Evolutionary conservation across 1,284 basidiomycete species (phyloP), one percentile per base, ranked within the genome.

Genomic region (Cryptococcus neoformans): DNA sequence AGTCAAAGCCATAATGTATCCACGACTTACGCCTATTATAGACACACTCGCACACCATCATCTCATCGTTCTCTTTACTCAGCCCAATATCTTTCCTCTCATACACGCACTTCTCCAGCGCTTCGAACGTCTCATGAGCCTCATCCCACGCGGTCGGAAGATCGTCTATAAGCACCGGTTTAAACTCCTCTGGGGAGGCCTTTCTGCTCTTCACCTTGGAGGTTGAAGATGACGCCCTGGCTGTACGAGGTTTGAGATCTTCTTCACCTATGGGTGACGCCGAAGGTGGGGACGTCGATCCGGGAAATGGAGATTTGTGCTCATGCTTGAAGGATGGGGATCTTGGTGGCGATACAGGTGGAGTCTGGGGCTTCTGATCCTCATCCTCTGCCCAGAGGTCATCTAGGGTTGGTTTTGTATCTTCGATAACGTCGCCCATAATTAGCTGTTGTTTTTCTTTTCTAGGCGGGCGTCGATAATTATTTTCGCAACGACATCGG

Each of bases 31-130:
- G 87, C 73, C 83, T 83, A 59, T 88, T 85, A 75, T 86, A 92
- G 55, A 80, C 79, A 79, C 93, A 97, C 73, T 96, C 93, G 80
- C 93, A 97, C 44, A 87, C 86, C 87, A 92, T 92, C 77, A 90
- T 88, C 80, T 97, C 93, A 68, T 90, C 83, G 56, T 88, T 85
- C 76, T 94, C 92, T 71, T 88, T 86, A 48, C 89, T 91, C 66
- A 86, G 83, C 10, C 96, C 96, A 54, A 99, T 80, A 44, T 87
- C 84, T 72, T 88, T 87, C 76, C 87, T 88, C 80, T 95, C 90
- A 74, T 98, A 97, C 66, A 86, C 85, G 72, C 94, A 97, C 65
- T 81, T 83, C 54, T 79, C 67, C 67, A 98, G 85, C 74, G 88
- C 84, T 59, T 78, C 80, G 69, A 94, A 99, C 6, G 85, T 88